Evolutionary conservation across 202 grass and related monocot species (phyloP).

Genomic region (Cymbopogon flexuosus): DNA sequence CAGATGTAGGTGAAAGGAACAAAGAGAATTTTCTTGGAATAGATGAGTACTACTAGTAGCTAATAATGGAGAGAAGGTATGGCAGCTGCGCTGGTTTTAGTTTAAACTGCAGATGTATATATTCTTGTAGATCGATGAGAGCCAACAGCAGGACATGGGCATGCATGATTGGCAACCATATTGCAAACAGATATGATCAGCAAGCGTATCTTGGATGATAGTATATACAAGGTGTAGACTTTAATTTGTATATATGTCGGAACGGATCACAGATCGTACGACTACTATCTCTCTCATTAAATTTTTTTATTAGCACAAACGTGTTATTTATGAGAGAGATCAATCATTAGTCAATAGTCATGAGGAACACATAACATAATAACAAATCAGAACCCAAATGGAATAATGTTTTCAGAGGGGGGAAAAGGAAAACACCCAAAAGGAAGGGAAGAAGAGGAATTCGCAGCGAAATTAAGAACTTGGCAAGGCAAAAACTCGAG

Average conservation of each 20-base stretch:
- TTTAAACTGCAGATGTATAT: background rate
- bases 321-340: too few relatives aligned
- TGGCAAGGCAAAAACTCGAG: background rate
- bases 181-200: background rate
- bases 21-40: constrained; percentile 42
- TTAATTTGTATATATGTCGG: background rate
- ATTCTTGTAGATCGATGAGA: constrained; percentile 28
- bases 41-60: background rate
- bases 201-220: constrained; percentile 1
- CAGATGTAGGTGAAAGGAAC: constrained; percentile 30
- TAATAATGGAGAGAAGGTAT: constrained; percentile 18
- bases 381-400: background rate
- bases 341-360: background rate
- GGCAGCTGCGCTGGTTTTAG: background rate
- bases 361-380: constrained; percentile 11
- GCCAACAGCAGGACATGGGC: constrained; percentile 21
- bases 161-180: constrained; percentile 13
- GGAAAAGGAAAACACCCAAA: background rate
- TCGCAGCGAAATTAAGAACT: background rate
- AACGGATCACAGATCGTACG: background rate
- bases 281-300: too few relatives aligned
- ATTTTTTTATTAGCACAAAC: too few relatives aligned
- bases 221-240: background rate
- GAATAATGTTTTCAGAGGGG: background rate
- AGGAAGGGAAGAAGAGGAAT: background rate